These are phyloP conservation scores for Populus tomentosa DNA, from an alignment of 441 rosid genomes.

Conservation along the genomic window DNA sequence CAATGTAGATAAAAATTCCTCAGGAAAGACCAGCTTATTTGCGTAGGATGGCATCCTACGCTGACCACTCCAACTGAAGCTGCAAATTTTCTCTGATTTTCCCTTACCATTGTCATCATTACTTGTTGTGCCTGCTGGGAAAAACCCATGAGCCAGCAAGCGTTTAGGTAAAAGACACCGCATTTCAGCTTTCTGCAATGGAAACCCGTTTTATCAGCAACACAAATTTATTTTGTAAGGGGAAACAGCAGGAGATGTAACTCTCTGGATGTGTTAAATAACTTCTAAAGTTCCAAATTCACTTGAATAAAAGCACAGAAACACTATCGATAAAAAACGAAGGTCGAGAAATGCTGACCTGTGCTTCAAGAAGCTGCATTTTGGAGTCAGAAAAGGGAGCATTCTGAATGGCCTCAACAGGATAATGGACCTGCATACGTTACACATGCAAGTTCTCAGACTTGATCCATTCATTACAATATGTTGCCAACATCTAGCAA, in stretches of 20 bases:
- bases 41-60: constrained; percentile 68
- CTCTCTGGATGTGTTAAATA: neutral
- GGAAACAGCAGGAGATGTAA: neutral
- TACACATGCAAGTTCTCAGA: constrained; percentile 9
- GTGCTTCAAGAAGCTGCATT: constrained; percentile 78
- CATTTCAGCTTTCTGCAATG: constrained; percentile 69
- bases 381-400: constrained; percentile 67
- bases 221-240: neutral
- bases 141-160: constrained; percentile 62
- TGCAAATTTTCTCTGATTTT: constrained; percentile 29
- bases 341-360: constrained; percentile 42
- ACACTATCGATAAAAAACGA: neutral
- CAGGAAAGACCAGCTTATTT: constrained; percentile 77
- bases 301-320: neutral
- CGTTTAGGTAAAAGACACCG: constrained; percentile 76
- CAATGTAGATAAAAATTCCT: constrained; percentile 63
- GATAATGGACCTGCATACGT: constrained; percentile 70
- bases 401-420: constrained; percentile 68
- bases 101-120: constrained; percentile 24
- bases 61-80: constrained; percentile 91
- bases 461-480: neutral
- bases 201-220: constrained; percentile 13
- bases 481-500: neutral
- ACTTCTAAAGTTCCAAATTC: neutral
- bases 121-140: constrained; percentile 35